Conservation (phyloP, 1,139 yeast genomes). For the Diutina sp. region DNA sequence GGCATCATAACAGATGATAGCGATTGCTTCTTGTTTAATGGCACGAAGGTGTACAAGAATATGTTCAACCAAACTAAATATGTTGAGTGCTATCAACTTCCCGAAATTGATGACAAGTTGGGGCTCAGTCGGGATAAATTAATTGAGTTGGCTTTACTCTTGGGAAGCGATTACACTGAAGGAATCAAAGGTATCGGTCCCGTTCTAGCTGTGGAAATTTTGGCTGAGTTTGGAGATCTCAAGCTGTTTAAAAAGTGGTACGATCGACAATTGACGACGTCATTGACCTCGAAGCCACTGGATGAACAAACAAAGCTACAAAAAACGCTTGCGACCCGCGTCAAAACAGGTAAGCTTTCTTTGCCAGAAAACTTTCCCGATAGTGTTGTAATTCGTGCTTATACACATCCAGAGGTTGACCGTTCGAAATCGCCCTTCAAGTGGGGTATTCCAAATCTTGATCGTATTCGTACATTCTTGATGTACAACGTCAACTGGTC, state of each 20-base stretch:
- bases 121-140: conserved; percentile 53
- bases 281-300: neutral
- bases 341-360: conserved; percentile 48
- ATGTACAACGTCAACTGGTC: conserved; percentile 75
- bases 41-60: conserved; percentile 71
- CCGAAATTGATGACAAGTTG: conserved; percentile 46
- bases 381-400: conserved; percentile 55
- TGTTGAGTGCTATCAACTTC: conserved; percentile 70
- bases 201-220: conserved; percentile 81
- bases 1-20: conserved; percentile 97
- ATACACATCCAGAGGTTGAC: conserved; percentile 72
- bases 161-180: conserved; percentile 92
- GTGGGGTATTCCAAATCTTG: conserved; percentile 89
- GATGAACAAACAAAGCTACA: conserved; percentile 10
- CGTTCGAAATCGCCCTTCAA: conserved; percentile 60
- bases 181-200: conserved; percentile 92
- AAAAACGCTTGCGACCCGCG: conserved; percentile 39
- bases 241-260: conserved; percentile 22
- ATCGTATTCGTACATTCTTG: conserved; percentile 59
- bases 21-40: conserved; percentile 93
- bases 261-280: neutral
- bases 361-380: conserved; percentile 64
- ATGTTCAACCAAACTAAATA: conserved; percentile 90
- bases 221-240: conserved; percentile 64
- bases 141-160: conserved; percentile 65